Base-by-base conservation (phyloP, 495 filamentous ascomycete genomes). In the Margaritispora aquatica region DNA sequence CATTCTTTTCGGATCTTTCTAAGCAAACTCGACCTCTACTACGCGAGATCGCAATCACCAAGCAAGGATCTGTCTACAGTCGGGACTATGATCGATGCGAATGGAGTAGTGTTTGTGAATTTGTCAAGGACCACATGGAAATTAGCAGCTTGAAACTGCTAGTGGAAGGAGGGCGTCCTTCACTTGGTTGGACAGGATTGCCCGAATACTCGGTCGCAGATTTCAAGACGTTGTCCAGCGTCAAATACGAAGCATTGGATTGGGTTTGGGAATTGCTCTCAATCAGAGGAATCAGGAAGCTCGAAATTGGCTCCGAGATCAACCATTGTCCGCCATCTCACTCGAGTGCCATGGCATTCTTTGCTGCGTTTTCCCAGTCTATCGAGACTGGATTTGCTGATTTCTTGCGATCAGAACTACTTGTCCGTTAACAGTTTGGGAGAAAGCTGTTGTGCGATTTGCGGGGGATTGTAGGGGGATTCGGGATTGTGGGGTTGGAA, bases 1-100 rank as follows among this genome's bases (percentile, higher is more conserved):
- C 80, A 8, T 84, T 84, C 68, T 72, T 83, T 55, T 69, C 67
- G 15, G 81, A 83, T 65, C 72, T 82, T 19, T 77, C 76, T n/a
- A 68, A 69, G 23, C 53, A 51, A 13, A 71, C 74, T 22, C 75
- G 75, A 49, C 54, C 60, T 15, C 70, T 74, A 24, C 69, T 84
- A 51, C 69, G 67, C 19, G 64, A 68, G 34, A 69, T 84, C 26
- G 66, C 69, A 15, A 36, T 83, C 21, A 70, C 75, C 26, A 83
- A 84, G 66, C 72, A 73, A 58, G 76, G 74, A 3, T 68, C 76
- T 3, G 69, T 75, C 21, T 76, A 73, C 52, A 70, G 70, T 19
- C 74, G 74, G 57, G 75, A 80, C 60, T 77, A 74, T 64, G 80
- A 82, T 66, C 71, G 76, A 13, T 69, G 67, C 64, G 78, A 82